Percentiles rank a stretch among this genome's conserved stretches.
phyloP scores from a whole-genome alignment of 176 grass and related monocot genomes.

The Musa schizocarpa region DNA sequence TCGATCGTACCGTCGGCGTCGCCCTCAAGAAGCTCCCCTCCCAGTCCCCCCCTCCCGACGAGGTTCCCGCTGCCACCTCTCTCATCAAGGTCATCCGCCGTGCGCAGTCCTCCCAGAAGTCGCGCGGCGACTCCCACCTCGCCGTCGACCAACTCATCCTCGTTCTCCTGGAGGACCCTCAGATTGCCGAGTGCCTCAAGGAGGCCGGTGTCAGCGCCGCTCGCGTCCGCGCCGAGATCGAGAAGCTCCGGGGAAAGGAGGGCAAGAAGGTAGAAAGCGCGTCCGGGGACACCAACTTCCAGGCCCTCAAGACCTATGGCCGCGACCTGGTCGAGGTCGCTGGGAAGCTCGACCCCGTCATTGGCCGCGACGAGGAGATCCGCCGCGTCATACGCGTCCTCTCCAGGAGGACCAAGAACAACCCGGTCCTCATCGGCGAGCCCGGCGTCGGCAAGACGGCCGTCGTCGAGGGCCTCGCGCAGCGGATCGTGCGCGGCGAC shows the following conservation, averaged over 20 bases:
- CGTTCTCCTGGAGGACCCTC: constrained; percentile 45
- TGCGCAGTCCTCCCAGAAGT: constrained; percentile 53
- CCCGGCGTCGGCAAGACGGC: constrained; percentile 65
- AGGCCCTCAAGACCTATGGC: constrained; percentile 56
- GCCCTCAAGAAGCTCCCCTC: constrained; percentile 56
- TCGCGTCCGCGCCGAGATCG: constrained; percentile 45
- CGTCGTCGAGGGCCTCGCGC: constrained; percentile 61
- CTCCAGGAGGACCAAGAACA: constrained; percentile 43
- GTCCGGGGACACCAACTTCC: constrained; percentile 55
- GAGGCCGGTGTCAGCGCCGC: constrained; percentile 41
- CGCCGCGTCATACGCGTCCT: constrained; percentile 43
- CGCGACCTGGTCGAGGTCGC: constrained; percentile 62
- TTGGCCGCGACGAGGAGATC: constrained; percentile 59
- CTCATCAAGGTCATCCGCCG: constrained; percentile 59
- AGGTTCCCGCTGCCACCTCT: constrained; percentile 42
- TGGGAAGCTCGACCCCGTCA: constrained; percentile 51
- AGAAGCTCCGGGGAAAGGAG: constrained; percentile 41
- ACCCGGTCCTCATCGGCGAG: constrained; percentile 59
- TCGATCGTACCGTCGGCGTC: constrained; percentile 38
- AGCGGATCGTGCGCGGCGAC: constrained; percentile 45
- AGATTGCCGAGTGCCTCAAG: constrained; percentile 43
- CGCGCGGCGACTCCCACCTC: constrained; percentile 39
- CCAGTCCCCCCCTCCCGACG: constrained; percentile 50
- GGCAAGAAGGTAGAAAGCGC: constrained; percentile 44
- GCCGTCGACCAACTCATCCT: constrained; percentile 56